Conservation (phyloP, 768 basidiomycete species). For the Lyophyllum shimeji region DNA sequence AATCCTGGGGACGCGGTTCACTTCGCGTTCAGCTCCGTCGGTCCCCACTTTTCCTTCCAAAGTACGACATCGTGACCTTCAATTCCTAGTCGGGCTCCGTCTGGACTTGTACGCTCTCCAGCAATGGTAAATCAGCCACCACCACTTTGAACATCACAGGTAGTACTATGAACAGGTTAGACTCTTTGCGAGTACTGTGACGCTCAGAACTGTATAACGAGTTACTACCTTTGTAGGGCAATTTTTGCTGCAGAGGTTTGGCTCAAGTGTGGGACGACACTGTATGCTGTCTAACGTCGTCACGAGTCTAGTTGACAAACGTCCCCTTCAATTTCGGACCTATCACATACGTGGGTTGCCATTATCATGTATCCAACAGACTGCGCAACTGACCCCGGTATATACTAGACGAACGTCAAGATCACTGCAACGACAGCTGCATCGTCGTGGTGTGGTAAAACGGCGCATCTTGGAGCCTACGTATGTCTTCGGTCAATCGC, state of each 20-base stretch:
- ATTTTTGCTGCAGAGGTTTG: constrained; percentile 27
- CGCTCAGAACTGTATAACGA: no score
- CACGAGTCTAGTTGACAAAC: constrained; percentile 15
- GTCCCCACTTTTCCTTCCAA: not conserved
- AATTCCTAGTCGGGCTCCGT: constrained; percentile 18
- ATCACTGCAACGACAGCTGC: constrained; percentile 25
- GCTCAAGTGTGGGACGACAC: not conserved
- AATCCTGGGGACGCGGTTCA: constrained; percentile 25
- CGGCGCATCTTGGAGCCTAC: constrained; percentile 24
- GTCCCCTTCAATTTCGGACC: constrained; percentile 28
- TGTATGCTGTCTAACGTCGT: not conserved
- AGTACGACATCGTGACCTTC: no score
- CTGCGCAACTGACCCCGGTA: not conserved
- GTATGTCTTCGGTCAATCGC: constrained; percentile 10
- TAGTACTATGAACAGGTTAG: constrained; percentile 25
- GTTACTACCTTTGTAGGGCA: constrained; percentile 12
- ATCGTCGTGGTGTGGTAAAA: constrained; percentile 25
- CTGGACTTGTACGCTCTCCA: constrained; percentile 27
- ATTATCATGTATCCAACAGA: not conserved
- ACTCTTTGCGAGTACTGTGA: not conserved
- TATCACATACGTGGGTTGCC: constrained; percentile 18
- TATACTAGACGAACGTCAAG: constrained; percentile 22
- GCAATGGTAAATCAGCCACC: constrained; percentile 20
- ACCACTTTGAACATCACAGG: constrained; percentile 24
- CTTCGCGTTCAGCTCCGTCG: constrained; percentile 21